phyloP scores from a whole-genome alignment of 768 basidiomycete species.

The Arthromyces matolae region DNA sequence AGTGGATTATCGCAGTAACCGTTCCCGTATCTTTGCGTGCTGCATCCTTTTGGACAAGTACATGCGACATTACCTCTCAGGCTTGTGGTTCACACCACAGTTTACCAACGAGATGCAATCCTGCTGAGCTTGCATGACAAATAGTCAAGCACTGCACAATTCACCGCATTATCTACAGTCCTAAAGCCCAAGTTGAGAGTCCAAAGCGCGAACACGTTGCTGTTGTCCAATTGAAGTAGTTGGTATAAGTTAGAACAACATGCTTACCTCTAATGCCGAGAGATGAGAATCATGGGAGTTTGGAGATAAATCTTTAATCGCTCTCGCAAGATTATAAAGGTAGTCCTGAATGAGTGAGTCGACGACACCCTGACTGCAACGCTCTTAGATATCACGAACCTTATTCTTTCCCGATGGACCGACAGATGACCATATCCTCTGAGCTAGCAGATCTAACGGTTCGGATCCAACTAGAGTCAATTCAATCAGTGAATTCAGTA shows the following conservation, averaged over 20 bases:
- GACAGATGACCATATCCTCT: conserved; percentile 65
- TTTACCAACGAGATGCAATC: too few species aligned
- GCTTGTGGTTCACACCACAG: too few species aligned
- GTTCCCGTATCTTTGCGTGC: too few species aligned
- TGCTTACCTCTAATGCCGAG: conserved; percentile 66
- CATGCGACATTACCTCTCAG: too few species aligned
- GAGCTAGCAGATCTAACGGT: conserved; percentile 63
- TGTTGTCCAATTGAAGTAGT: not conserved
- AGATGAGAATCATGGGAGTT: conserved; percentile 74
- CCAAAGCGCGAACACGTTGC: conserved; percentile 18
- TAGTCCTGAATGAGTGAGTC: conserved; percentile 60
- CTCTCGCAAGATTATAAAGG: conserved; percentile 69
- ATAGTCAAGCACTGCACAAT: not conserved
- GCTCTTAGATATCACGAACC: conserved; percentile 36
- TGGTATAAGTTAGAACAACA: not conserved
- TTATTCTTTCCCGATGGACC: conserved; percentile 93
- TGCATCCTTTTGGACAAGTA: too few species aligned
- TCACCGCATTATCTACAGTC: not conserved
- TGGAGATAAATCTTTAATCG: conserved; percentile 71
- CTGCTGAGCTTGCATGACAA: too few species aligned
- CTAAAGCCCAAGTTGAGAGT: conserved; percentile 11
- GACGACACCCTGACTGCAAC: not conserved
- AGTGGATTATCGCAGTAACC: too few species aligned
- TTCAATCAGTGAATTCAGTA: not conserved
- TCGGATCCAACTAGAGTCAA: conserved; percentile 70